Base-by-base conservation (phyloP, 306 rosid species). In the Lathyrus oleraceus region DNA sequence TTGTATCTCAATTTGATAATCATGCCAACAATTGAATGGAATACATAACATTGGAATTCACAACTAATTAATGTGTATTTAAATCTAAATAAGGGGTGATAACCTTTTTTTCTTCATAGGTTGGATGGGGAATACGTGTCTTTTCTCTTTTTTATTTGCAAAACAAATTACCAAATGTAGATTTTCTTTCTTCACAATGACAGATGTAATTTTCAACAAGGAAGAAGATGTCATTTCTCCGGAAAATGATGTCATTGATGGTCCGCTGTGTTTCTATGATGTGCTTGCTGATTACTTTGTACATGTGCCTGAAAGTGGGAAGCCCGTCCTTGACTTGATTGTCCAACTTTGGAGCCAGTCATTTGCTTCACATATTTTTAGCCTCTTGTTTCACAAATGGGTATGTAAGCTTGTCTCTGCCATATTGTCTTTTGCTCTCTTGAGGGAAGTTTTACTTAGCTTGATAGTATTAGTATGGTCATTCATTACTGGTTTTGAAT, bases 301-400 rank as follows among this genome's bases (percentile, higher is more conserved):
- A 53, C 72, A 40, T 74, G 82, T 77, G 45, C 87, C 96, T 45
- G 97, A 86, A 73, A 85, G 82, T 48, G 91, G 95, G 67, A 87
- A 95, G 69, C 87, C 92, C 67, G 82, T 91, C 84, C 92, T 95
- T 68, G 92, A 95, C 78, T 70, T 89, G 86, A 83, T 91, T 71
- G 95, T 95, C 77, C 90, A 87, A 85, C 92, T 87, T 9, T 95
- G 99, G 99, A 95, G 99, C 81, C 99, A 95, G 76, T 95, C 96
- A 51, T 91, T 95, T 85, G 91, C 97, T 28, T 95, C 96, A 15
- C 91, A 95, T 75, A 95, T 89, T 60, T 95, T 91, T 78, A 85
- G 96, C 47, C 91, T 89, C 61, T 74, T 95, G 80, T 95, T 95
- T 81, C 95, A 95, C 81, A 95, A 95, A 87, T 95, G 97, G 97